Conservation (phyloP, 345 rosid genomes). For the Geranium brycei region DNA sequence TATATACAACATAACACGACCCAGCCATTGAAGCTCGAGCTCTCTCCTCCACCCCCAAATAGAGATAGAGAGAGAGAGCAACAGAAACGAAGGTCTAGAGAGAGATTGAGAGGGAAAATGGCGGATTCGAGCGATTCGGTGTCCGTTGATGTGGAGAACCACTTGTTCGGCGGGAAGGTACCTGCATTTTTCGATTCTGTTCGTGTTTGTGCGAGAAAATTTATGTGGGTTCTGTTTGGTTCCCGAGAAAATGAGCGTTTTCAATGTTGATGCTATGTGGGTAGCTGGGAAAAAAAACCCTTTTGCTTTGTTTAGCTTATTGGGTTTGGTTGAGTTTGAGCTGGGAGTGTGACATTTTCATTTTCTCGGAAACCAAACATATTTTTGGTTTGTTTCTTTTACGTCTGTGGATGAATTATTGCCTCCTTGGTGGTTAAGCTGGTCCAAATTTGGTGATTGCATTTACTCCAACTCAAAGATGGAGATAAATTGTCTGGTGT, state of each 20-base stretch:
- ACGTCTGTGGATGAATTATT: too few relatives aligned
- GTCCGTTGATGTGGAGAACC: constrained; percentile 71
- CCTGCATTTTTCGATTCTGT: constrained; percentile 9
- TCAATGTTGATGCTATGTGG: not conserved
- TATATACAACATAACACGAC: too few relatives aligned
- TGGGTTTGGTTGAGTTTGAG: not conserved
- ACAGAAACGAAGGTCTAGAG: not conserved
- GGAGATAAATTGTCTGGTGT: not conserved
- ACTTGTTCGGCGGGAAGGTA: constrained; percentile 68
- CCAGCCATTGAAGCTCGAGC: too few relatives aligned
- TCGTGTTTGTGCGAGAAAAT: too few relatives aligned
- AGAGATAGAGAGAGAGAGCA: constrained; percentile 10
- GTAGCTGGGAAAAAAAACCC: not conserved
- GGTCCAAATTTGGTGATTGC: not conserved
- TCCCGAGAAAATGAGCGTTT: not conserved
- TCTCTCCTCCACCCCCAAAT: too few relatives aligned
- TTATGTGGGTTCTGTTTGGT: not conserved
- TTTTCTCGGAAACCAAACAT: not conserved
- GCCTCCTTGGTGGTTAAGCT: not conserved
- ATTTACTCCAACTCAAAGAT: not conserved
- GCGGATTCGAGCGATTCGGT: constrained; percentile 85
- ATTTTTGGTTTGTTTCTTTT: too few relatives aligned
- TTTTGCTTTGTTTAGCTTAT: not conserved
- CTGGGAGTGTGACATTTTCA: not conserved
- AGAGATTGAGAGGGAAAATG: constrained; percentile 22